Conservation (phyloP, 805 yeast species). For the Myxozyma sirexii region DNA sequence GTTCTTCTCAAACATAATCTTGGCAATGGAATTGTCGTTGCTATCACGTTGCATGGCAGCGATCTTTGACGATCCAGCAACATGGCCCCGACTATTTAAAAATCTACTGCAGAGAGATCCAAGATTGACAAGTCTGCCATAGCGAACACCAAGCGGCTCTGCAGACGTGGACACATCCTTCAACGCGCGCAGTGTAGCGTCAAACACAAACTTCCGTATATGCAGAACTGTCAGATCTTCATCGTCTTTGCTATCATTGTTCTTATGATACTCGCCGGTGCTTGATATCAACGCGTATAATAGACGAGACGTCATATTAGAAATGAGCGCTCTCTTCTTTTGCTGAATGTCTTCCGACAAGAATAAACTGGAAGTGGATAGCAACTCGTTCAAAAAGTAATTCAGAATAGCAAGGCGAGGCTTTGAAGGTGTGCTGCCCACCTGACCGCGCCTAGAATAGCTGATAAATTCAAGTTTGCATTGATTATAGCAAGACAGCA, state of each 20-base stretch:
- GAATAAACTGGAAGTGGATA: constrained; percentile 53
- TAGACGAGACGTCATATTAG: constrained; percentile 63
- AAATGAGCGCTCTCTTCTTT: constrained; percentile 55
- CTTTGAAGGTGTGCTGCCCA: constrained; percentile 43
- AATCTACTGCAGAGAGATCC: constrained; percentile 50
- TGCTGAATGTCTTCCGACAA: constrained; percentile 38
- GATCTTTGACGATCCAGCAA: constrained; percentile 4
- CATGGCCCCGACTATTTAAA: constrained; percentile 38
- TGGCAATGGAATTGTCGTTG: constrained; percentile 69
- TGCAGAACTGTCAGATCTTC: constrained; percentile 72
- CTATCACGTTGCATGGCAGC: constrained; percentile 13
- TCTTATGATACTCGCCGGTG: constrained; percentile 49
- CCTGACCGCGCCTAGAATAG: constrained; percentile 53
- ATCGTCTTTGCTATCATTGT: constrained; percentile 28
- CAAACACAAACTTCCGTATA: constrained; percentile 73
- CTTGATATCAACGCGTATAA: constrained; percentile 67
- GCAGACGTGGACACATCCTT: constrained; percentile 52
- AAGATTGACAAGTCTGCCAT: constrained; percentile 58
- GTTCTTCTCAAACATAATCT: constrained; percentile 67
- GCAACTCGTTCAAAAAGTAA: constrained; percentile 71
- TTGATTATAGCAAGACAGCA: constrained; percentile 75
- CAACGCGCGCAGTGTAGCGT: constrained; percentile 63
- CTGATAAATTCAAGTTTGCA: constrained; percentile 82
- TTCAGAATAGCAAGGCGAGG: constrained; percentile 80
- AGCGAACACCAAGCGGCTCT: constrained; percentile 49